These are phyloP conservation scores for Suzukiozyma palmioleophila DNA, from an alignment of 1,139 yeast species.

Conservation along the genomic window DNA sequence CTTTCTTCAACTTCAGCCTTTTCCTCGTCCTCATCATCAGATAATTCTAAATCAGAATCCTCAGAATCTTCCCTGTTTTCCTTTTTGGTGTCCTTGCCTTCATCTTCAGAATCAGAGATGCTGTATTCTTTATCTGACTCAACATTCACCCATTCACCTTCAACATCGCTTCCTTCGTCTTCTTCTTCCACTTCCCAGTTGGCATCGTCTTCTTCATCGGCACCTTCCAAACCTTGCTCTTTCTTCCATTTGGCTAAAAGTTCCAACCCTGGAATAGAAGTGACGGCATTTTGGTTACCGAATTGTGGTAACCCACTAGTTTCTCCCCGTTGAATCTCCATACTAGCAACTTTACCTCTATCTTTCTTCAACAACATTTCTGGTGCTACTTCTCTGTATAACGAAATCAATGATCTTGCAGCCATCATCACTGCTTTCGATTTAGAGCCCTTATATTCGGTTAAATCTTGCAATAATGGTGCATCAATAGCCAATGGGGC, in stretches of 20 bases:
- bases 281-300: constrained; percentile 64
- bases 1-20: constrained; percentile 35
- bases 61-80: constrained; percentile 38
- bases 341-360: constrained; percentile 86
- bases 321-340: constrained; percentile 62
- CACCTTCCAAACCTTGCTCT: constrained; percentile 53
- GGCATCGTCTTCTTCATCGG: constrained; percentile 36
- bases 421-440: constrained; percentile 93
- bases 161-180: constrained; percentile 49
- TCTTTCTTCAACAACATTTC: constrained; percentile 88
- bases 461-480: constrained; percentile 79
- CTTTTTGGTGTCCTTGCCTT: constrained; percentile 14
- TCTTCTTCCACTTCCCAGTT: constrained; percentile 46
- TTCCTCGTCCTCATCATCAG: constrained; percentile 23
- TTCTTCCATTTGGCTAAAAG: constrained; percentile 83
- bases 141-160: constrained; percentile 58
- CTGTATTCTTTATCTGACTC: constrained; percentile 60
- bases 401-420: constrained; percentile 79
- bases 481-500: constrained; percentile 93
- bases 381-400: constrained; percentile 93
- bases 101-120: constrained; percentile 47
- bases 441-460: constrained; percentile 88
- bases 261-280: constrained; percentile 86
- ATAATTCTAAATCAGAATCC: constrained; percentile 40
- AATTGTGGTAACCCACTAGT: constrained; percentile 51